Base-by-base conservation (phyloP, 495 filamentous ascomycete species). In the Podospora comata region DNA sequence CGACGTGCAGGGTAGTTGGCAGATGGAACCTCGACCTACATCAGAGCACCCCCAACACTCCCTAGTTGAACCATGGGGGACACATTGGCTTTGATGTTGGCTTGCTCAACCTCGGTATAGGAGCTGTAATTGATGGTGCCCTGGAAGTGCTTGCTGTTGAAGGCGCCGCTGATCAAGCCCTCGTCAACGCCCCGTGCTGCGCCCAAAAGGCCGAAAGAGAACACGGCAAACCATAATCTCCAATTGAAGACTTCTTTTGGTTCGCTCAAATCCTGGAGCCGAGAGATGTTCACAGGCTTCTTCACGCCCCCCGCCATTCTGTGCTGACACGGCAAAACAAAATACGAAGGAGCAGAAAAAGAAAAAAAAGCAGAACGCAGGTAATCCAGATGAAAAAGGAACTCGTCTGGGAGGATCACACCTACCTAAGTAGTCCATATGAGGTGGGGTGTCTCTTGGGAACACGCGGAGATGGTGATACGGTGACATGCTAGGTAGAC, bases 61-160 rank as follows among this genome's bases (percentile, higher is more conserved):
- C 89, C 89, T 65, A 91, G 86, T 71, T 91, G 89, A 1, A 91
- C 89, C 89, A 91, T 91, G 16, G 88, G 80, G 1, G 89, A 87
- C 27, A 91, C 87, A 77, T 91, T 91, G 48, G 81, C 88, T 71
- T 89, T 87, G 78, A 88, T 89, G 71, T 89, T 83, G 6, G 86
- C 84, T 68, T 79, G 75, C 48, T 83, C 87, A 62, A 85, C 82
- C 44, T 81, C 78, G 61, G 82, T 79, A 48, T 86, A 84, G 16
- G 76, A 74, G 64, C 77, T 78, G 68, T 88, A 87, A 23, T 86
- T 80, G 78, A 90, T 89, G 57, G 81, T 83, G 4, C 75, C 69
- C 70, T 88, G 83, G 70, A 91, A 92, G 57, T 88, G 82, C 59
- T 82, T 81, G 16, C 86, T 87, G 69, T 87, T 85, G 76, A 91